Evolutionary conservation across 108 stramenopile species (phyloP).

Genomic region (Parmales sp.): DNA sequence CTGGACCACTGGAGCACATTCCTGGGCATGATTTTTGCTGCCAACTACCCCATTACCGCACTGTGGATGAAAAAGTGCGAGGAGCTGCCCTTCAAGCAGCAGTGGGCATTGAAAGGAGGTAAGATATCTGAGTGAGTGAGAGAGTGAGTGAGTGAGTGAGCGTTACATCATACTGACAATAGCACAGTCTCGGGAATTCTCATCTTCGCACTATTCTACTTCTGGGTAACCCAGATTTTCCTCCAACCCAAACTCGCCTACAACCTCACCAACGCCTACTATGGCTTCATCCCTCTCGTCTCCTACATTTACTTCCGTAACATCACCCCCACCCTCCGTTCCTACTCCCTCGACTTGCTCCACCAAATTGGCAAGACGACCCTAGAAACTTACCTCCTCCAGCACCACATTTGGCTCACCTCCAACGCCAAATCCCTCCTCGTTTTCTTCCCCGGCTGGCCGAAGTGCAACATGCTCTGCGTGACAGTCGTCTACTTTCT

Average conservation of each 20-base stretch:
- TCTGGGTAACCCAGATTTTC: conserved; percentile 70
- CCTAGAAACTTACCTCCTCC: conserved; percentile 94
- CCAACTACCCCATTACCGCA: conserved; percentile 79
- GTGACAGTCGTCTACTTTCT: conserved; percentile 55
- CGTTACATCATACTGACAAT: neutral
- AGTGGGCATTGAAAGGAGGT: neutral
- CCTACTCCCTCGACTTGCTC: conserved; percentile 66
- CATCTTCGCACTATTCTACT: conserved; percentile 41
- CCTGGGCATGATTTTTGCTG: conserved; percentile 91
- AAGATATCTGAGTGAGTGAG: neutral
- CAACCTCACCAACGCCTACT: conserved; percentile 92
- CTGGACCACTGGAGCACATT: conserved; percentile 92
- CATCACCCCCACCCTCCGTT: conserved; percentile 67
- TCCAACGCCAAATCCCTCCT: conserved; percentile 68
- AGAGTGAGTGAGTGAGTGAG: neutral
- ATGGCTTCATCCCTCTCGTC: conserved; percentile 79
- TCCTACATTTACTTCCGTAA: conserved; percentile 90
- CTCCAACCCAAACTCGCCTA: conserved; percentile 64
- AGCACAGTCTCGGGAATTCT: conserved; percentile 33
- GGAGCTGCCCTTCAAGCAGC: conserved; percentile 26
- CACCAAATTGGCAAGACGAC: conserved; percentile 92
- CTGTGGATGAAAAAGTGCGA: conserved; percentile 75
- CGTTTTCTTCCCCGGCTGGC: conserved; percentile 63
- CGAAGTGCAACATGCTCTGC: conserved; percentile 59
- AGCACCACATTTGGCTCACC: conserved; percentile 95